Base-by-base conservation (phyloP, 495 filamentous ascomycete species). In the Penicillium cinerascens region DNA sequence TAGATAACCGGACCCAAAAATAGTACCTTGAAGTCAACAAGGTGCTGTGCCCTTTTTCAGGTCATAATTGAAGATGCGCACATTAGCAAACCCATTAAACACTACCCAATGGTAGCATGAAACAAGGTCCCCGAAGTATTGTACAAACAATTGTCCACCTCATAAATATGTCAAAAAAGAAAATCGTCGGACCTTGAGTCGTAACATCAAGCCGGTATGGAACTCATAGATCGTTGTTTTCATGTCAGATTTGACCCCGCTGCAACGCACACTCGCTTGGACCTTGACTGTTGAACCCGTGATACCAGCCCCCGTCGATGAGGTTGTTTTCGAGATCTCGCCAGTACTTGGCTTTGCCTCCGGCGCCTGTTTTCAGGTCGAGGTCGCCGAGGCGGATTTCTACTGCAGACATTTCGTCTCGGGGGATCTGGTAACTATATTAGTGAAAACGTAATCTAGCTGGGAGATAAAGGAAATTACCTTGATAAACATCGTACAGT, bases 351-450 rank as follows among this genome's bases (percentile, higher is more conserved):
- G 82, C 66, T 69, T 95, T 96, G 7, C 77, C 78, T 11, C 78
- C 82, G 4, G 74, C 73, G 13, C 79, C 71, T n/a, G 82, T 84
- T 72, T 98, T 98, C 58, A 89, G 76, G 66, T 98, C 93, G 39
- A 97, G 73, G 67, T 98, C 93, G 0, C 86, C 92, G 2, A 98
- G 71, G 44, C 86, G 82, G 35, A 88, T 86, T 61, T 92, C 86
- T 0, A 93, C 77, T 1, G 65, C 59, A 0, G 50, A 58, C n/a
- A 42, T 57, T 37, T 70, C 66, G 36, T 69, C 67, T 6, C 51
- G 55, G 42, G 60, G 63, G 22, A 61, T 70, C 61, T 68, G 43
- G 1, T 9, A 17, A 27, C 4, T 23, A 38, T 47, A n/a, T 56
- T 18, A 51, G 27, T 45, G 10, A 6, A 37, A 6, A 40, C n/a